Conservation (phyloP, 73 alveolate genomes). For the Symbiodinium pilosum region DNA sequence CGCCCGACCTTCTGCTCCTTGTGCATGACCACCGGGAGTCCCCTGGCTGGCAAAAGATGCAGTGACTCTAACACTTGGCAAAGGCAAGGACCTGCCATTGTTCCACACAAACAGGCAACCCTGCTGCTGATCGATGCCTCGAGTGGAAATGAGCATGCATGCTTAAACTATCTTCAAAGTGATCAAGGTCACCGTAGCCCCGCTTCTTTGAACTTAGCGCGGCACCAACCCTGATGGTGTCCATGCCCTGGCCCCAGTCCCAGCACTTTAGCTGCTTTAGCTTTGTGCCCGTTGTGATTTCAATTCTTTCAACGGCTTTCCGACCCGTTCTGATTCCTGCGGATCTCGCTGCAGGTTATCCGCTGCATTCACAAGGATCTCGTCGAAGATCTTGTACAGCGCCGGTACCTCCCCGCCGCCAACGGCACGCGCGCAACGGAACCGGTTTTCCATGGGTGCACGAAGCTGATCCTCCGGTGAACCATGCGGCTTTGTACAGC, state of each 20-base stretch:
- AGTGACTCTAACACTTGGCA: not conserved
- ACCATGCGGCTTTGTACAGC: constrained; percentile 96
- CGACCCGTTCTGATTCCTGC: not conserved
- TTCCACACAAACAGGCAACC: constrained; percentile 40
- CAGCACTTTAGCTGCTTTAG: no score
- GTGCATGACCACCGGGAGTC: constrained; percentile 99
- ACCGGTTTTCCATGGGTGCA: not conserved
- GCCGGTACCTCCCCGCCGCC: constrained; percentile 96
- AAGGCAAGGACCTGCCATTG: constrained; percentile 58
- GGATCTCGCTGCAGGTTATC: constrained; percentile 98
- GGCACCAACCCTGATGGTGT: constrained; percentile 78
- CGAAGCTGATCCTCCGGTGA: constrained; percentile 96
- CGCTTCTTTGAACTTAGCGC: not conserved
- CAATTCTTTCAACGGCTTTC: not conserved
- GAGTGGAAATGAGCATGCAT: not conserved
- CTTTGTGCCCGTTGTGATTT: no score
- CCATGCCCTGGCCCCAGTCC: constrained; percentile 76
- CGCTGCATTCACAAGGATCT: constrained; percentile 99
- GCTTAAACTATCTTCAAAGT: not conserved
- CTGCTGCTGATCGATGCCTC: constrained; percentile 22
- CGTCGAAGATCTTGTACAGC: constrained; percentile 98
- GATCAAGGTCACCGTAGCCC: not conserved
- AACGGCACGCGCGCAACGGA: not conserved
- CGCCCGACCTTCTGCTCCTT: constrained; percentile 97
- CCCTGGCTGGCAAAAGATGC: constrained; percentile 95